Evolutionary conservation across 108 stramenopile species (phyloP), one percentile per base, ranked within the genome.

Genomic region (Nitzschia putrida): DNA sequence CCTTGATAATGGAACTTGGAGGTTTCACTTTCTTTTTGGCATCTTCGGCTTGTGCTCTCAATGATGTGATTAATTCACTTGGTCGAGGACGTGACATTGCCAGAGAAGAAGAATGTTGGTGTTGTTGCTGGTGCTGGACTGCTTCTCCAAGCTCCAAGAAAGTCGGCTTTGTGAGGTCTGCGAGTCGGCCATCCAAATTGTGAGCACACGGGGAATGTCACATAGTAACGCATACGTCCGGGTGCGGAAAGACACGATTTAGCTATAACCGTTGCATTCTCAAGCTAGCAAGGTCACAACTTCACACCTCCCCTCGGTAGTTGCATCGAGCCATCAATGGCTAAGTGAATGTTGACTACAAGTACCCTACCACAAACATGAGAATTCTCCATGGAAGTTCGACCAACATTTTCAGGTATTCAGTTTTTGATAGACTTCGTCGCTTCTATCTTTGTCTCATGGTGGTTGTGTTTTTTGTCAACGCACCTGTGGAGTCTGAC

Each of bases 181-280:
- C 61, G 61, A 63, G 61, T 41, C 61, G 61, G 61, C 20, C 61
- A 9, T 63, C 42, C 42, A 63, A 63, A 63, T 40, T 55, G 37
- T 63, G 44, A 45, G 61, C 42, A 3, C 42, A 40, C 58, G 22
- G 61, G 41, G 43, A 16, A 23, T 44, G 38, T 59, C 58, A 59
- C 58, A 59, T 59, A 38, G 16, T 63, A 63, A 63, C 61, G 61
- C 20, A 4, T 18, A 63, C 40, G 45, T 63, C 61, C 61, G 61
- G 61, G 61, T 61, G 7, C 11, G 18, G 47, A 18, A 4, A 2
- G 47, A 49, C 14, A 49, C 29, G 29, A 34, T 34, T 34, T 34
- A 34, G 4, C 29, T 34, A n/a, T n/a, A 3, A 49, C 18, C 47
- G 47, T 18, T 49, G 47, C 6, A 18, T 18, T 49, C 47, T 44